These are phyloP conservation scores for Chara braunii DNA, from an alignment of 139 green algal genomes.

Conservation along the genomic window DNA sequence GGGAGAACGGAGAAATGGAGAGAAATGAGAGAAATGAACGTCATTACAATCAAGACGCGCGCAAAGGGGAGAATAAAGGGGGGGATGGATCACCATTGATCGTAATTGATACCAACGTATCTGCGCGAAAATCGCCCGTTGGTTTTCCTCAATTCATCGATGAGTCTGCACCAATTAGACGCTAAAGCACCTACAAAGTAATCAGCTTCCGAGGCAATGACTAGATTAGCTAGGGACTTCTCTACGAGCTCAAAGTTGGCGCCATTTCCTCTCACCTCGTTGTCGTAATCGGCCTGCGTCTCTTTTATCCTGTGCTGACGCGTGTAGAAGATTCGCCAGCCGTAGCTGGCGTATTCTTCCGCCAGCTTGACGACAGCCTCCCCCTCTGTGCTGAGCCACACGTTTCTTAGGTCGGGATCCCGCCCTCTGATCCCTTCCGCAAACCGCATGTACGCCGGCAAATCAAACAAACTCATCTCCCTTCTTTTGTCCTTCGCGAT, in stretches of 20 bases:
- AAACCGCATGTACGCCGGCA: constrained; percentile 8
- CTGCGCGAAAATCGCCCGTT: background rate
- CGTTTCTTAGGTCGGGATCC: background rate
- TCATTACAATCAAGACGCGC: too few species aligned
- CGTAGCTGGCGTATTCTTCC: background rate
- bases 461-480: constrained; percentile 12
- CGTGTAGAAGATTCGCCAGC: background rate
- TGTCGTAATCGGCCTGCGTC: background rate
- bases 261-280: background rate
- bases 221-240: background rate
- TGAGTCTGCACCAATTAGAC: constrained; percentile 19
- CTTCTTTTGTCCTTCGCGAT: background rate
- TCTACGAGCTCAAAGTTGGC: background rate
- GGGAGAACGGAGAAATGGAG: too few species aligned
- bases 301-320: background rate
- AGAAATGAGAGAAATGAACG: too few species aligned
- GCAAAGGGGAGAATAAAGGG: too few species aligned
- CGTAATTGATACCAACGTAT: constrained; percentile 19
- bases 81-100: too few species aligned
- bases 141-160: constrained; percentile 12
- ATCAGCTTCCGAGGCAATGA: constrained; percentile 5
- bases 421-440: background rate
- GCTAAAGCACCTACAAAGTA: constrained; percentile 18
- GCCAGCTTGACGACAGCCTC: background rate
- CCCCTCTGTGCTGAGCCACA: constrained; percentile 17